phyloP scores from a whole-genome alignment of 768 basidiomycete species.

The Gloeopeniophorella convolvens region DNA sequence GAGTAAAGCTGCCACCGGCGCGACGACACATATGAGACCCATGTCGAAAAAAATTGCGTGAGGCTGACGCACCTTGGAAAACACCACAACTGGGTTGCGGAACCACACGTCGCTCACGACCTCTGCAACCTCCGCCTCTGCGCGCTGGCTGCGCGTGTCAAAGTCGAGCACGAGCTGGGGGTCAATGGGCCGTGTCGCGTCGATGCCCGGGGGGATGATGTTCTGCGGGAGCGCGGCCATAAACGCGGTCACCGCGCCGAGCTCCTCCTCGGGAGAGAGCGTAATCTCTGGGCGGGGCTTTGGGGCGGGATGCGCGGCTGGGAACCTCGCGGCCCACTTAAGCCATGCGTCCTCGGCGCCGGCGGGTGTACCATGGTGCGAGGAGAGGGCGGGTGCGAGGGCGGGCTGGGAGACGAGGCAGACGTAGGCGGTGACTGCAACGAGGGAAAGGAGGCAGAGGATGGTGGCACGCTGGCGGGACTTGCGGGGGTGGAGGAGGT shows the following conservation, averaged over 20 bases:
- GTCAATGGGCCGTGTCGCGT: slow-evolving; percentile 62
- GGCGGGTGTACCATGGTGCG: neutral
- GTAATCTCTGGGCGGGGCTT: slow-evolving; percentile 34
- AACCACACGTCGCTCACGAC: slow-evolving; percentile 66
- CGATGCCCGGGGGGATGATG: slow-evolving; percentile 57
- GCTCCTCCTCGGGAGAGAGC: slow-evolving; percentile 53
- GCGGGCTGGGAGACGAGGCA: slow-evolving; percentile 17
- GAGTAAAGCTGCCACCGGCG: slow-evolving; percentile 47
- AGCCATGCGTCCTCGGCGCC: slow-evolving; percentile 8
- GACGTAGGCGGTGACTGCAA: slow-evolving; percentile 11
- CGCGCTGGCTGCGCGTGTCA: slow-evolving; percentile 61
- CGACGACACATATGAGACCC: slow-evolving; percentile 6
- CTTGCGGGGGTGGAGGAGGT: slow-evolving; percentile 15
- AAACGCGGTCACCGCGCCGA: slow-evolving; percentile 70
- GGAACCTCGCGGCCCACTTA: slow-evolving; percentile 6
- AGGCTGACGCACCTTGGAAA: slow-evolving; percentile 48
- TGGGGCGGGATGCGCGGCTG: slow-evolving; percentile 17
- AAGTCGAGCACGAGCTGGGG: slow-evolving; percentile 80
- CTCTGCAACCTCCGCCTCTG: slow-evolving; percentile 49
- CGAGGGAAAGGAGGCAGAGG: slow-evolving; percentile 17
- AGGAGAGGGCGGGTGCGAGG: neutral
- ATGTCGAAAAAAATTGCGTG: neutral
- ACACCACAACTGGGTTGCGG: slow-evolving; percentile 68
- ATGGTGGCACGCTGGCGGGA: slow-evolving; percentile 16
- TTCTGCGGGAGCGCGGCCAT: slow-evolving; percentile 70